phyloP scores from a whole-genome alignment of 2,329 filamentous ascomycete genomes.

The Grosmannia clavigera region DNA sequence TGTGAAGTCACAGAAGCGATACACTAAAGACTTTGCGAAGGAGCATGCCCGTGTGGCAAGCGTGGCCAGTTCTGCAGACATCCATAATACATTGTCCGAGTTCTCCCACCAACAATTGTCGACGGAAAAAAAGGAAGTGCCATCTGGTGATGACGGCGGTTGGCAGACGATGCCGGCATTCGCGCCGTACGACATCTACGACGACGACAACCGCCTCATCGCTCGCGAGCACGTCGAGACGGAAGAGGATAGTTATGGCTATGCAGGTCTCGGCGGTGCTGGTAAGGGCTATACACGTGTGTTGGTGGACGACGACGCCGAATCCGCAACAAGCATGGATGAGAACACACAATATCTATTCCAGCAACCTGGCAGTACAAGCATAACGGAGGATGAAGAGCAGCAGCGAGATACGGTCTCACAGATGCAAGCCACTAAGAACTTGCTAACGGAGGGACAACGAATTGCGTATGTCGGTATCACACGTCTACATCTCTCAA shows the following conservation, averaged over 20 bases:
- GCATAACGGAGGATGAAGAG: constrained; percentile 57
- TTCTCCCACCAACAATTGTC: constrained; percentile 81
- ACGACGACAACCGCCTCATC: constrained; percentile 80
- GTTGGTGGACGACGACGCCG: constrained; percentile 86
- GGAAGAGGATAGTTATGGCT: constrained; percentile 53
- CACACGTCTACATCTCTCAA: constrained; percentile 66
- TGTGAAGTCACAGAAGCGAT: background rate
- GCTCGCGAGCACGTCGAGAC: constrained; percentile 68
- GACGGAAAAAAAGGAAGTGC: constrained; percentile 39
- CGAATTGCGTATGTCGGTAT: constrained; percentile 92
- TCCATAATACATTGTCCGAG: constrained; percentile 48
- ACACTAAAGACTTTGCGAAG: constrained; percentile 13
- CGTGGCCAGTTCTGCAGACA: constrained; percentile 22
- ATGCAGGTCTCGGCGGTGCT: constrained; percentile 71
- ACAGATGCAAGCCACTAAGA: constrained; percentile 92
- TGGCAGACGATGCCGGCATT: constrained; percentile 96
- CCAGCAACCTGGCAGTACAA: constrained; percentile 44
- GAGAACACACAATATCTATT: constrained; percentile 96
- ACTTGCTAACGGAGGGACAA: constrained; percentile 88
- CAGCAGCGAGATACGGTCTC: constrained; percentile 74
- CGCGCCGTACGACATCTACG: constrained; percentile 87
- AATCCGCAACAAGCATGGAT: constrained; percentile 91
- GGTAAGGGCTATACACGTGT: constrained; percentile 93
- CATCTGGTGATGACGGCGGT: constrained; percentile 49
- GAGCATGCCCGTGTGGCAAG: constrained; percentile 26